Conservation (phyloP, 768 basidiomycete genomes). For the Lentinula edodes region DNA sequence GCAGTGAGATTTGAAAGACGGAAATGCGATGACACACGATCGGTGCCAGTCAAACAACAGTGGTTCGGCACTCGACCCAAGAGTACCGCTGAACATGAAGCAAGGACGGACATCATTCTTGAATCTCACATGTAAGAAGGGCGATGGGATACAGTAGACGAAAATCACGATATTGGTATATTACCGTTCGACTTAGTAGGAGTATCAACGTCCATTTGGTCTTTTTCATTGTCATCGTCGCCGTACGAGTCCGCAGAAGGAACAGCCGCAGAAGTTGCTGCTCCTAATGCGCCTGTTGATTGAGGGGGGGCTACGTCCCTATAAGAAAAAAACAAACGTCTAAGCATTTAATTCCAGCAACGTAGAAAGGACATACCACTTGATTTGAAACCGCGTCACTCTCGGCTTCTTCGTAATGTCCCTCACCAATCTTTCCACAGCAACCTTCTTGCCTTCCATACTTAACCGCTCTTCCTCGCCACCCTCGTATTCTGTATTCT, state of each 20-base stretch:
- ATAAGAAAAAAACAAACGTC: background rate
- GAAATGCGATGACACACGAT: no score
- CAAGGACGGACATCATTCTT: background rate
- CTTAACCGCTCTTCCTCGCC: constrained; percentile 82
- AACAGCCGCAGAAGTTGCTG: constrained; percentile 48
- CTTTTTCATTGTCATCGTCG: constrained; percentile 14
- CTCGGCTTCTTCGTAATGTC: constrained; percentile 89
- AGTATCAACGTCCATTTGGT: constrained; percentile 1
- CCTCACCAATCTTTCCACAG: constrained; percentile 76
- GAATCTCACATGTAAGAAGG: background rate
- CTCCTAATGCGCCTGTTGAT: constrained; percentile 30
- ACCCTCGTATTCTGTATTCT: constrained; percentile 92
- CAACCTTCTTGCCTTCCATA: constrained; percentile 58
- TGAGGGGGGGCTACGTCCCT: constrained; percentile 42
- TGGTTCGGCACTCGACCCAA: no score
- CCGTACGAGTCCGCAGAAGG: constrained; percentile 43
- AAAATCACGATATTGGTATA: background rate
- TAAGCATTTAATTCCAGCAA: background rate
- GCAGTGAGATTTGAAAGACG: no score
- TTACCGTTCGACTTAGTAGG: background rate
- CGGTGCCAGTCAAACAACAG: no score
- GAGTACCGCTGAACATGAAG: background rate
- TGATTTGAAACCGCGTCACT: constrained; percentile 90
- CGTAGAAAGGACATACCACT: constrained; percentile 53
- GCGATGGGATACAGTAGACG: background rate